Conservation (phyloP, 2,329 filamentous ascomycete genomes). For the Trichoderma endophyticum region DNA sequence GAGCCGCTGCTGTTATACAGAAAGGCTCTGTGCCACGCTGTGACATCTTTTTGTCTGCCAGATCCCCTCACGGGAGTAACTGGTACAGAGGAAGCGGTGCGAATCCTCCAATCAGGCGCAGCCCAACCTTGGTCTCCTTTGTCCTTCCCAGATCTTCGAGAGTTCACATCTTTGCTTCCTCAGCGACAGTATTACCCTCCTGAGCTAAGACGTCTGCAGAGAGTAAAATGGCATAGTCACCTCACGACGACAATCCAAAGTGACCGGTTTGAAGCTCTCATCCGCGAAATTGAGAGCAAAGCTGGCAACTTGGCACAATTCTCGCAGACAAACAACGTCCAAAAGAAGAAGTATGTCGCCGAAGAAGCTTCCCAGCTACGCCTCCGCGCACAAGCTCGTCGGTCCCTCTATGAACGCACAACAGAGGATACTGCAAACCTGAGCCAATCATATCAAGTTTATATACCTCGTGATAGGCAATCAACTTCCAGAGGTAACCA, state of each 20-base stretch:
- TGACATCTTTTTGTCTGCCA: constrained; percentile 55
- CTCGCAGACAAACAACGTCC: background rate
- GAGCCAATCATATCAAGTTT: background rate
- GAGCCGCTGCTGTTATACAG: constrained; percentile 54
- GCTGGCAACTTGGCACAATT: background rate
- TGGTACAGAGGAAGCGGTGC: constrained; percentile 58
- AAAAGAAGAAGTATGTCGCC: background rate
- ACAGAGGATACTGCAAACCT: background rate
- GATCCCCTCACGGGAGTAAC: constrained; percentile 58
- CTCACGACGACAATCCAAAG: constrained; percentile 38
- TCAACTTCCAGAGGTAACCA: background rate
- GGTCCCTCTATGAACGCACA: background rate
- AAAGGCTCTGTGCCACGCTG: constrained; percentile 58
- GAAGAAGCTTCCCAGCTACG: background rate
- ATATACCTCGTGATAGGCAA: background rate
- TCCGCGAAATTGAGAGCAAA: background rate
- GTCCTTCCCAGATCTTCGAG: constrained; percentile 4
- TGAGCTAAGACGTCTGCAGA: constrained; percentile 34
- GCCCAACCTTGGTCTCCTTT: constrained; percentile 49
- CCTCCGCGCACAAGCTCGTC: background rate
- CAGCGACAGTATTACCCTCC: constrained; percentile 38
- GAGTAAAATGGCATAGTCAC: constrained; percentile 31
- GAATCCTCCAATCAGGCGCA: constrained; percentile 46
- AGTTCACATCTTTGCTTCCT: constrained; percentile 25
- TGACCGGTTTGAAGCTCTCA: constrained; percentile 26